These are phyloP conservation scores for Diatrype stigma DNA, from an alignment of 2,329 filamentous ascomycete species.

Conservation along the genomic window DNA sequence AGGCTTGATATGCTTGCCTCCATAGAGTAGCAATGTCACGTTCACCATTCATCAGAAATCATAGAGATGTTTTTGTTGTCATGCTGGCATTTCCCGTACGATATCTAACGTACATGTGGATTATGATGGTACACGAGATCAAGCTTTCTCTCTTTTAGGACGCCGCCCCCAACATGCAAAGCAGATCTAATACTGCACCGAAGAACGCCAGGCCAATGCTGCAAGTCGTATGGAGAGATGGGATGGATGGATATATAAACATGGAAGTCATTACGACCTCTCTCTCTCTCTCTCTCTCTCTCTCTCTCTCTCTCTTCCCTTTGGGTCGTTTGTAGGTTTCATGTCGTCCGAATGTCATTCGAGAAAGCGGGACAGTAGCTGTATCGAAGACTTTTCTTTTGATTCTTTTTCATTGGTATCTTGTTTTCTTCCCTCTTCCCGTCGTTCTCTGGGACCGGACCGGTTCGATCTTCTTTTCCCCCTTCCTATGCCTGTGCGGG, in stretches of 20 bases:
- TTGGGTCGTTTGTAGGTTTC: neutral
- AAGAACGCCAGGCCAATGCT: neutral
- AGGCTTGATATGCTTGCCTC: no score
- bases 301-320: no score
- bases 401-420: no score
- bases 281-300: neutral
- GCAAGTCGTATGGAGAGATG: constrained; percentile 1
- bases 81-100: neutral
- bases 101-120: constrained; percentile 14
- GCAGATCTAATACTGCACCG: constrained; percentile 1
- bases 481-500: constrained; percentile 10
- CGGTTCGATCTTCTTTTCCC: neutral
- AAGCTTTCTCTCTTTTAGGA: constrained; percentile 5
- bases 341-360: constrained; percentile 3
- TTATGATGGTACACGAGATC: constrained; percentile 20
- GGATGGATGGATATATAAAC: neutral
- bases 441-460: neutral
- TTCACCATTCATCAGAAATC: no score
- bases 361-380: constrained; percentile 7
- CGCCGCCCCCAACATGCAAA: constrained; percentile 3
- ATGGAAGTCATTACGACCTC: neutral
- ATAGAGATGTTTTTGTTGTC: neutral
- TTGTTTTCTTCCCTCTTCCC: no score
- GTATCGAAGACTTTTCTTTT: neutral
- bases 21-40: no score